These are phyloP conservation scores for Davidsoniella australis DNA, from an alignment of 2,329 filamentous ascomycete species.

Conservation along the genomic window DNA sequence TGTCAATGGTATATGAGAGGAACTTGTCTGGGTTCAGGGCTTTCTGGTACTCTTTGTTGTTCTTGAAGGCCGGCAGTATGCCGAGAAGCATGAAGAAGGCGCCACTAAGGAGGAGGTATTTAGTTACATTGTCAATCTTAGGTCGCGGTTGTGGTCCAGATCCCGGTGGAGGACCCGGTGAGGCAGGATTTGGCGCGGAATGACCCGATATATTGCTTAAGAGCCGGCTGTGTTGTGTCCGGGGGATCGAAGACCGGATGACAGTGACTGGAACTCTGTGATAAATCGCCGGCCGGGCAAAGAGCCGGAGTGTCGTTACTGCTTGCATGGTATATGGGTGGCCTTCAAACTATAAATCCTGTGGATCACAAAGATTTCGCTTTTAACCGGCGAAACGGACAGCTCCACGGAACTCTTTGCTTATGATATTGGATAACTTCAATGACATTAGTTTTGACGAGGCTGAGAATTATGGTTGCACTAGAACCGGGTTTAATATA, in stretches of 20 bases:
- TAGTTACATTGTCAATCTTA: constrained; percentile 11
- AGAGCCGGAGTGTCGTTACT: neutral
- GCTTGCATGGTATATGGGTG: neutral
- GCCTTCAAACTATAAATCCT: neutral
- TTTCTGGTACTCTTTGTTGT: constrained; percentile 11
- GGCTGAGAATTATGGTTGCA: constrained; percentile 5
- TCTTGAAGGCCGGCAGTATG: constrained; percentile 7
- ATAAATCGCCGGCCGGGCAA: neutral
- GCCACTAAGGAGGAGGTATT: constrained; percentile 9
- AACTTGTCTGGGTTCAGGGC: constrained; percentile 44
- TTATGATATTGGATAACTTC: neutral
- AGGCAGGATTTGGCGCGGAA: neutral
- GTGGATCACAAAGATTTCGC: neutral
- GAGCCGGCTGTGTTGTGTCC: neutral
- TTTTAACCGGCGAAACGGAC: neutral
- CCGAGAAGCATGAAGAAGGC: constrained; percentile 10
- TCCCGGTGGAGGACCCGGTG: neutral
- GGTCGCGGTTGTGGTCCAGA: neutral
- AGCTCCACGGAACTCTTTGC: neutral
- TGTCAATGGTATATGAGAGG: constrained; percentile 45
- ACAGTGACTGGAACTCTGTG: neutral
- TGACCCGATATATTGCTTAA: neutral
- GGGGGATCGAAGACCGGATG: neutral
- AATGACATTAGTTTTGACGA: neutral
- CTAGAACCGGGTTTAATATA: neutral